Evolutionary conservation across 148 eudicot species (phyloP), one percentile per base, ranked within the genome.

Genomic region (Camellia granthamiana): DNA sequence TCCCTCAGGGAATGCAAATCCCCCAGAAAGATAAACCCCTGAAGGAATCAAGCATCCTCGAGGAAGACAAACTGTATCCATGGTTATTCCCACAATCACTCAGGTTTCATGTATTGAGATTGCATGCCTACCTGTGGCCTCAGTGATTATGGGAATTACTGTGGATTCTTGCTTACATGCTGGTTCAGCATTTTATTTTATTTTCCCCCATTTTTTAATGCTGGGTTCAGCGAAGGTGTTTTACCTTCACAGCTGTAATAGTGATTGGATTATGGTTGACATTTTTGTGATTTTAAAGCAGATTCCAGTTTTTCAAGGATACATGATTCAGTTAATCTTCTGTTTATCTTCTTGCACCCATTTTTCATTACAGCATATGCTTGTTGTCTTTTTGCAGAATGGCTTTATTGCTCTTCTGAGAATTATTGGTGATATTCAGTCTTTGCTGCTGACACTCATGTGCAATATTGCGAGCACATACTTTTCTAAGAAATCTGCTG

Each of bases 371-470:
- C 83, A 73, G 52, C 82, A 62, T 61, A 76, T 78, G 69, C 73
- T 79, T 68, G 46, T 77, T 74, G 63, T 66, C 76, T 10, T 87
- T 79, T 78, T 86, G 87, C 93, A 93, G 97, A 89, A 81, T 80
- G 86, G 78, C 59, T 42, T 85, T 72, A 65, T 77, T 77, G 67
- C 80, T 69, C 90, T 89, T 18, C 72, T 81, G 86, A 78, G 84
- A 85, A 85, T 81, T 63, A 81, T 90, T 83, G 92, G 92, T 80
- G 93, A 88, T 75, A 87, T 96, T 77, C 97, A 94, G 83, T 83
- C 87, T 72, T 88, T 90, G 83, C 84, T 96, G 87, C 80, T 94
- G 77, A 87, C 87, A 73, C 85, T 90, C 67, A 96, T 92, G 93
- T 90, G 89, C 87, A 90, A 87, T 82, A 90, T 90, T 85, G 89